Base-by-base conservation (phyloP, 352 stramenopile species). In the Thraustotheca clavata region DNA sequence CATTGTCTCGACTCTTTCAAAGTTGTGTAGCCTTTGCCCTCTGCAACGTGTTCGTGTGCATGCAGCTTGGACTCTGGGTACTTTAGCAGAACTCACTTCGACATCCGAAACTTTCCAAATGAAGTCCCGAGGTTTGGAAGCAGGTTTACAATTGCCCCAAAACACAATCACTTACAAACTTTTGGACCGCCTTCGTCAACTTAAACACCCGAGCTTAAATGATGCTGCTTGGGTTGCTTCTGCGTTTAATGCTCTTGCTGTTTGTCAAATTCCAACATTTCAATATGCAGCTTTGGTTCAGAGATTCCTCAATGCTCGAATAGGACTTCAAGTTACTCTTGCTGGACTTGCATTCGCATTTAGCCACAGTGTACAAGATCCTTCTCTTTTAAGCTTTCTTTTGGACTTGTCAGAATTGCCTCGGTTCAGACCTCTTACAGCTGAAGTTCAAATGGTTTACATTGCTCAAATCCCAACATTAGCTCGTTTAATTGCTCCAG, bases 371-470 rank as follows among this genome's bases (percentile, higher is more conserved):
- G 40, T 39, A 33, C 57, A 65, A 40, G 57, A 65, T 24, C 57
- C 57, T 20, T 65, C 57, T 40, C 57, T 65, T 2, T 33, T 65
- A 6, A 65, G 57, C 20, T 65, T 65, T 33, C 24, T 65, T 18
- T n/a, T 65, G 11, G 57, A 65, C 46, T 18, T 65, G 20, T n/a
- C 57, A 11, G 39, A 38, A 16, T 16, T 8, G 12, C 38, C 57
- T 5, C 57, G 57, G 9, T 65, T 65, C 20, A 40, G 39, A 18
- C 57, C 46, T 0, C 57, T 65, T 8, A n/a, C 38, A n/a, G 2
- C 16, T 5, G 36, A n/a, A 6, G 12, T 65, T 11, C 57, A 65
- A 43, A 16, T 14, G n/a, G 11, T 11, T 9, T 65, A 54, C 57
- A 3, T 54, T 16, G 22, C 24, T 18, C n/a, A 65, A 5, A 24